phyloP scores from a whole-genome alignment of 352 stramenopile species.

The Globisporangium nodosum region DNA sequence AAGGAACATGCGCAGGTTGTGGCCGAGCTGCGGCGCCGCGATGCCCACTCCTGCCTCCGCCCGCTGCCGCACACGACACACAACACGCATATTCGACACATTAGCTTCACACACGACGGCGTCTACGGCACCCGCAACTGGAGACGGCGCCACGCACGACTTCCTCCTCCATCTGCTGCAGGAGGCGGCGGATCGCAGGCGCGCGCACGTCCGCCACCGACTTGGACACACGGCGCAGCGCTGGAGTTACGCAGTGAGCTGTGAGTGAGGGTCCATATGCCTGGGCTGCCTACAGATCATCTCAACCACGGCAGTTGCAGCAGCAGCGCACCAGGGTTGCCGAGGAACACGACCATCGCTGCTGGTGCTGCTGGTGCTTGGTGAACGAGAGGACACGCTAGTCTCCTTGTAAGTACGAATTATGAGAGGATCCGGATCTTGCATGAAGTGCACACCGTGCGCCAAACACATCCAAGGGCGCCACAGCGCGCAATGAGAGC shows the following conservation, averaged over 20 bases:
- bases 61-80: constrained; percentile 22
- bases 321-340: constrained; percentile 47
- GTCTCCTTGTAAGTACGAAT: no score
- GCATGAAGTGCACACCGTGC: no score
- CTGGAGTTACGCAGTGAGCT: constrained; percentile 11
- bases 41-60: constrained; percentile 68
- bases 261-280: no score
- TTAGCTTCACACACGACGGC: no score
- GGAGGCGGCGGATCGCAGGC: constrained; percentile 36
- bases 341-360: constrained; percentile 67
- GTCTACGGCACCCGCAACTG: no score
- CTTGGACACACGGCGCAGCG: constrained; percentile 67
- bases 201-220: constrained; percentile 49
- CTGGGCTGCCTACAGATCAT: no score
- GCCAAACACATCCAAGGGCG: no score
- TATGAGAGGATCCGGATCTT: no score
- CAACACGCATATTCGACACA: neutral
- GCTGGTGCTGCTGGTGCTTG: neutral
- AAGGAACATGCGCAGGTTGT: constrained; percentile 79
- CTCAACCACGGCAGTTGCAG: no score
- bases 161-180: constrained; percentile 64
- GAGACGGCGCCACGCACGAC: constrained; percentile 16
- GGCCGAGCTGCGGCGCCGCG: constrained; percentile 64
- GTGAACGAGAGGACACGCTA: neutral
- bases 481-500: no score